Percentiles rank a stretch among this genome's conserved stretches.
Conservation (phyloP, 139 green algal species). For the Micromonas pusilla region DNA sequence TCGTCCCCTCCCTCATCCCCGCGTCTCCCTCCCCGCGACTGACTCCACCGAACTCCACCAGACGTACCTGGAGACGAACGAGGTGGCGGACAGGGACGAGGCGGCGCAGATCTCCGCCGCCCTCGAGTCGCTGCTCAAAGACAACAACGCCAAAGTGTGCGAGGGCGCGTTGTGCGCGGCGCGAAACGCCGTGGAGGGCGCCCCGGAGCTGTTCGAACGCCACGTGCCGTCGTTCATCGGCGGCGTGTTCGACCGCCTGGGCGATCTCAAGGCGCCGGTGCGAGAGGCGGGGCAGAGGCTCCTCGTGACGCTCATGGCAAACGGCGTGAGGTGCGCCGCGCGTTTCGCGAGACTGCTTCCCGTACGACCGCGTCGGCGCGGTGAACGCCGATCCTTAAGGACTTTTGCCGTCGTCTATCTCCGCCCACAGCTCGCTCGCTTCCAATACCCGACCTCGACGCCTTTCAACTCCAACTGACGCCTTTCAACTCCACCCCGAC, state of each 20-base stretch:
- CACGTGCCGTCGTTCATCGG: neutral
- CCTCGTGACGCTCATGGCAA: neutral
- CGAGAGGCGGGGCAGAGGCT: neutral
- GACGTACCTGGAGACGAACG: neutral
- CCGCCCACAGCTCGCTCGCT: too few relatives aligned
- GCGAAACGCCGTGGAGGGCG: neutral
- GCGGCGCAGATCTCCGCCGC: neutral
- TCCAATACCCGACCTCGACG: too few relatives aligned
- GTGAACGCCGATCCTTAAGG: too few relatives aligned
- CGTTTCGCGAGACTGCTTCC: too few relatives aligned
- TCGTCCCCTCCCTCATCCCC: too few relatives aligned
- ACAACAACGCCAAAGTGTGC: constrained; percentile 1
- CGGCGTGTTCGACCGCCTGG: neutral
- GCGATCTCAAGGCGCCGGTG: neutral
- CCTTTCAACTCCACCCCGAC: too few relatives aligned
- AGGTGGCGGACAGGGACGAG: neutral
- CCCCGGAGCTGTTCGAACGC: neutral
- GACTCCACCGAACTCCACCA: too few relatives aligned
- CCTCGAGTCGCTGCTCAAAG: neutral
- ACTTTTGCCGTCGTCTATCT: too few relatives aligned
- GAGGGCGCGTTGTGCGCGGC: neutral
- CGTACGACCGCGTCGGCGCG: too few relatives aligned
- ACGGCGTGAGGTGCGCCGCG: neutral
- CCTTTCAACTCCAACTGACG: too few relatives aligned
- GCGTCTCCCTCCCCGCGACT: too few relatives aligned